These are phyloP conservation scores for Yarrowia hollandica DNA, from an alignment of 805 yeast genomes.

Conservation along the genomic window DNA sequence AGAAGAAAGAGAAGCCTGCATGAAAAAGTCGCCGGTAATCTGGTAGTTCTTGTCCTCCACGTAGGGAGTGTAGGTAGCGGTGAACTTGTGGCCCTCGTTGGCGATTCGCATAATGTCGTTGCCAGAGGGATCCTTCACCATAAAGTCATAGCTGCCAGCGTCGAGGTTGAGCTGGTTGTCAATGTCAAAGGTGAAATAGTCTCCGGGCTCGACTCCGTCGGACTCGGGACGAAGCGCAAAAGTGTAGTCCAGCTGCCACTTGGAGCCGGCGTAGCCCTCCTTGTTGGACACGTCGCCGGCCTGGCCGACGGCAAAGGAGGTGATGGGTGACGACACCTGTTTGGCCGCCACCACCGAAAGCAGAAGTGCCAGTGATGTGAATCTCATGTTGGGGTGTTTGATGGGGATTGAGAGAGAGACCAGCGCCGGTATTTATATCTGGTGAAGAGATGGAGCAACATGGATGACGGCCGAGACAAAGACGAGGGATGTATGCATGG, in stretches of 20 bases:
- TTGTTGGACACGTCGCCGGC: not conserved
- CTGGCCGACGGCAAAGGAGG: conserved; percentile 3
- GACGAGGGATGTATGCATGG: too few relatives aligned
- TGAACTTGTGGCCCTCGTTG: conserved; percentile 10
- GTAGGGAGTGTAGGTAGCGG: not conserved
- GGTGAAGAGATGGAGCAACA: not conserved
- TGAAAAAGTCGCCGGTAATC: not conserved
- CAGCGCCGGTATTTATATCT: not conserved
- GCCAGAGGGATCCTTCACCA: conserved; percentile 14
- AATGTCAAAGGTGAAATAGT: conserved; percentile 1
- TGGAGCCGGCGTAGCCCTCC: not conserved
- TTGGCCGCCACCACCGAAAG: conserved; percentile 3
- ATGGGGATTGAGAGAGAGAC: not conserved
- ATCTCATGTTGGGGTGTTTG: not conserved
- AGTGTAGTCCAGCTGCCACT: conserved; percentile 11
- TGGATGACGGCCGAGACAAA: not conserved
- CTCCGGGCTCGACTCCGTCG: not conserved
- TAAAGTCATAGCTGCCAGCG: not conserved
- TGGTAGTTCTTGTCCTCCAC: not conserved
- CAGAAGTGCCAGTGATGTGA: not conserved
- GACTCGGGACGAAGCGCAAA: not conserved
- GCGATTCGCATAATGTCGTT: conserved; percentile 10
- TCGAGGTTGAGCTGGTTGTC: not conserved
- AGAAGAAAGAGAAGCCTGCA: not conserved
- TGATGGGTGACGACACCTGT: too few relatives aligned